Evolutionary conservation across 345 rosid species (phyloP), one percentile per base, ranked within the genome.

Genomic region (Combretum micranthum): DNA sequence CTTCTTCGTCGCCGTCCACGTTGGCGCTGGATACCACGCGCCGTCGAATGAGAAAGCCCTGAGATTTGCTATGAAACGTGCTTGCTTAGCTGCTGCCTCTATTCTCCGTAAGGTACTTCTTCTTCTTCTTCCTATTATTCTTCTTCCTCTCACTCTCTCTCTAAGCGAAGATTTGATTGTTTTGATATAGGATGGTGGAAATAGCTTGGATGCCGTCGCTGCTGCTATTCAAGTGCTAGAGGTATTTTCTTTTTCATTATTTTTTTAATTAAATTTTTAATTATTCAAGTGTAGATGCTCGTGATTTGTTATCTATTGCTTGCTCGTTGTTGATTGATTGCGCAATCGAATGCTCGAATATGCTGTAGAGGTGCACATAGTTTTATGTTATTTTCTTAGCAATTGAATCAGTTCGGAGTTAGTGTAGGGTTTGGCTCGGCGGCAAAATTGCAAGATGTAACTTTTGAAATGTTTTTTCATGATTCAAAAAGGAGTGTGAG

Each of bases 1-100:
- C 20, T 93, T 84, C 79, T 89, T 93, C 74, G 90, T 93, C 57
- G 96, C 97, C 0, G 85, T 93, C 49, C 99, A 89, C 66, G 97
- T 89, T 21, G 99, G 99, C 14, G 99, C 99, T 0, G 99, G 97
- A 12, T 85, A 78, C 61, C 99, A 87, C 74, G 68, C 94, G 32
- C 69, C 68, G 52, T 68, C 84, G 9, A 83, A 78, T 48, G 97
- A 93, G 76, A 93, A 83, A 72, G 72, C 85, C 62, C 80, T 89
- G 3, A 75, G 86, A 67, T 82, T 81, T 47, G 97, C 83, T 69
- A 93, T 93, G 85, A 86, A 78, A 67, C 97, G 97, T 46, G 91
- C 99, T 67, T 87, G 99, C 66, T 65, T 83, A 23, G 87, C 91
- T 43, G 97, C 96, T 16, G 84, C 96, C 19, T 71, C 82, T 23